These are phyloP conservation scores for Margaritispora aquatica DNA, from an alignment of 495 filamentous ascomycete genomes.

Conservation along the genomic window DNA sequence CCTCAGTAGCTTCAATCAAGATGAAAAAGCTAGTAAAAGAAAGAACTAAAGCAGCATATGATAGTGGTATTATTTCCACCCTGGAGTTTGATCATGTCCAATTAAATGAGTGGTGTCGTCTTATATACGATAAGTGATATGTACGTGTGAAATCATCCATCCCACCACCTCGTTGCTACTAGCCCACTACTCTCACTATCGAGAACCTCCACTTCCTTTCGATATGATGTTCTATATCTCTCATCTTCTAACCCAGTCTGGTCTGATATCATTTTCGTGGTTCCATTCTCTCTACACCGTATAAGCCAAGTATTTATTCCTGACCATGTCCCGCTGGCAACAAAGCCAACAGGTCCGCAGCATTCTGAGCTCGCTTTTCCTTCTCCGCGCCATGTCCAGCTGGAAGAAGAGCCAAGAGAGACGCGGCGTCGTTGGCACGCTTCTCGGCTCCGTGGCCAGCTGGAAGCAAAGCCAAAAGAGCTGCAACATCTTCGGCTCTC, in stretches of 20 bases:
- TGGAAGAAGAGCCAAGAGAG: not conserved
- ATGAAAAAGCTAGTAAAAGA: no score
- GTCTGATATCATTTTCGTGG: not conserved
- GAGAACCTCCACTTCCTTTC: not conserved
- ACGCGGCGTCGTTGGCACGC: not conserved
- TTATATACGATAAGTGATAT: not conserved
- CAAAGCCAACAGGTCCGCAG: not conserved
- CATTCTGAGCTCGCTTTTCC: not conserved
- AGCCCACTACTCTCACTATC: not conserved
- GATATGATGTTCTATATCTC: not conserved
- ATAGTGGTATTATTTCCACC: no score
- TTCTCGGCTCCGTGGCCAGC: not conserved
- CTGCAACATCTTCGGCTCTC: not conserved
- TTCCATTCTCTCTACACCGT: not conserved
- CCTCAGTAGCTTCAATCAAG: no score
- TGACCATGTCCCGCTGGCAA: not conserved
- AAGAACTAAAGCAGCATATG: no score
- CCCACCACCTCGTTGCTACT: not conserved
- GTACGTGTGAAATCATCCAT: not conserved
- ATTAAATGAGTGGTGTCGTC: not conserved
- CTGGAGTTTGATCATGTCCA: no score
- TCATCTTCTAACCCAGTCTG: not conserved
- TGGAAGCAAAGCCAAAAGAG: not conserved
- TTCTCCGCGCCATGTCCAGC: conserved; percentile 1
- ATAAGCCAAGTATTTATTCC: not conserved